Evolutionary conservation across 495 filamentous ascomycete genomes (phyloP).

Genomic region (Podospora pseudocomata): DNA sequence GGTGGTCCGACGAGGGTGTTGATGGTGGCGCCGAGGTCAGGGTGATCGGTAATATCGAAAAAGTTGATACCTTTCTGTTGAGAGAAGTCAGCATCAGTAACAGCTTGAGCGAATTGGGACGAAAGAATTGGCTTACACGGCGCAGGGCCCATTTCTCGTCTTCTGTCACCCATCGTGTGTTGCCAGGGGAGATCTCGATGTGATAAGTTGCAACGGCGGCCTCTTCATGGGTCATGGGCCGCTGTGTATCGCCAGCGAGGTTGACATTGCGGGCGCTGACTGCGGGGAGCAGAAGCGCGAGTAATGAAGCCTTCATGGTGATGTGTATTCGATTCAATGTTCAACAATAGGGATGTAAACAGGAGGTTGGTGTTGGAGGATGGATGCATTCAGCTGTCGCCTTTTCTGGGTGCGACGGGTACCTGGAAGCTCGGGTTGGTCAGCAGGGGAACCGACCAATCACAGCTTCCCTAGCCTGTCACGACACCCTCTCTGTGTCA

Average conservation of each 20-base stretch:
- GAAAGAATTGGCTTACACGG: constrained; percentile 55
- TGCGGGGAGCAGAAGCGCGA: constrained; percentile 47
- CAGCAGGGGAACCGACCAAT: background rate
- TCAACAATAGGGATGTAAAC: background rate
- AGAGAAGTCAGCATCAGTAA: constrained; percentile 6
- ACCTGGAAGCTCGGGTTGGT: background rate
- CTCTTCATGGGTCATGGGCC: constrained; percentile 35
- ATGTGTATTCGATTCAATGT: background rate
- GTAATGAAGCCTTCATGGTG: constrained; percentile 34
- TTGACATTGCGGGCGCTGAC: constrained; percentile 52
- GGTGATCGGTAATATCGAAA: constrained; percentile 85
- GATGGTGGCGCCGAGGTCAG: constrained; percentile 54
- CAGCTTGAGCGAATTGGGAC: background rate
- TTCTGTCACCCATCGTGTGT: constrained; percentile 82
- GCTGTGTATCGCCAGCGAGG: constrained; percentile 38
- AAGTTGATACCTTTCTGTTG: constrained; percentile 76
- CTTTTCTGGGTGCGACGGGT: background rate
- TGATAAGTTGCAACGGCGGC: constrained; percentile 50
- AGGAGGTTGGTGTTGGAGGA: background rate
- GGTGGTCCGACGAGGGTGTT: constrained; percentile 43
- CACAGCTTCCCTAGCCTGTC: background rate
- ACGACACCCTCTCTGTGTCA: background rate
- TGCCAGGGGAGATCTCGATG: constrained; percentile 83
- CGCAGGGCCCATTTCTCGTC: constrained; percentile 91
- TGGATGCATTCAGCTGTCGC: background rate